phyloP scores from a whole-genome alignment of 1,139 yeast genomes.

The Saccharomycopsis hybrid region DNA sequence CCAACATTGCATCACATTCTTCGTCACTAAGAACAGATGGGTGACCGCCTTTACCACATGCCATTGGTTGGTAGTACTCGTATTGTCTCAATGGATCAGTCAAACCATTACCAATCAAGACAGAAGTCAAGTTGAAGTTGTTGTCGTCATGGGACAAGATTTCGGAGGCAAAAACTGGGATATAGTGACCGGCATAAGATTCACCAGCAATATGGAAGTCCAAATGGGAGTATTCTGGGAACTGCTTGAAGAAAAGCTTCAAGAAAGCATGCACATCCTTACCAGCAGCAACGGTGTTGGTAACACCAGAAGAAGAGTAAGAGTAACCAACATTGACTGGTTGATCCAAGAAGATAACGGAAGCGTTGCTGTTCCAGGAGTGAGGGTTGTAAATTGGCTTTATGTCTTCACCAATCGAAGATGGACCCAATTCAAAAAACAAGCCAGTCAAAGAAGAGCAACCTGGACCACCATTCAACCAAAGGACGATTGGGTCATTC shows the following conservation, averaged over 20 bases:
- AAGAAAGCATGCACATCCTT: slow-evolving; percentile 89
- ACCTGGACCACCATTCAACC: slow-evolving; percentile 93
- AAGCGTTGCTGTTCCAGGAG: slow-evolving; percentile 86
- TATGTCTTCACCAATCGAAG: slow-evolving; percentile 58
- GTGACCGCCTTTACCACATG: slow-evolving; percentile 91
- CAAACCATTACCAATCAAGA: slow-evolving; percentile 91
- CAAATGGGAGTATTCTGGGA: slow-evolving; percentile 69
- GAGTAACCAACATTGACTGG: slow-evolving; percentile 94
- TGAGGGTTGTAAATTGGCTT: slow-evolving; percentile 71
- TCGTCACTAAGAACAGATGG: slow-evolving; percentile 73
- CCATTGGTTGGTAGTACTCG: slow-evolving; percentile 92
- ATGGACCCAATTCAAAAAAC: slow-evolving; percentile 86
- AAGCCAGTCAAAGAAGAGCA: slow-evolving; percentile 89
- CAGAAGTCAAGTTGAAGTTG: slow-evolving; percentile 77
- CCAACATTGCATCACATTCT: slow-evolving; percentile 72
- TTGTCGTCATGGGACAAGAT: slow-evolving; percentile 67
- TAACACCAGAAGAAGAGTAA: slow-evolving; percentile 55
- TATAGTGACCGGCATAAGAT: slow-evolving; percentile 98
- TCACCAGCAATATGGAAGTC: slow-evolving; percentile 97
- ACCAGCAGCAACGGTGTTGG: slow-evolving; percentile 84
- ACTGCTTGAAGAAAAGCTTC: slow-evolving; percentile 82
- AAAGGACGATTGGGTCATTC: slow-evolving; percentile 76
- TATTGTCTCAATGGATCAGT: slow-evolving; percentile 90
- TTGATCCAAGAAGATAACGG: slow-evolving; percentile 88
- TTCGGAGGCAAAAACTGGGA: slow-evolving; percentile 88